Base-by-base conservation (phyloP, 441 rosid species). In the Populus tomentosa region DNA sequence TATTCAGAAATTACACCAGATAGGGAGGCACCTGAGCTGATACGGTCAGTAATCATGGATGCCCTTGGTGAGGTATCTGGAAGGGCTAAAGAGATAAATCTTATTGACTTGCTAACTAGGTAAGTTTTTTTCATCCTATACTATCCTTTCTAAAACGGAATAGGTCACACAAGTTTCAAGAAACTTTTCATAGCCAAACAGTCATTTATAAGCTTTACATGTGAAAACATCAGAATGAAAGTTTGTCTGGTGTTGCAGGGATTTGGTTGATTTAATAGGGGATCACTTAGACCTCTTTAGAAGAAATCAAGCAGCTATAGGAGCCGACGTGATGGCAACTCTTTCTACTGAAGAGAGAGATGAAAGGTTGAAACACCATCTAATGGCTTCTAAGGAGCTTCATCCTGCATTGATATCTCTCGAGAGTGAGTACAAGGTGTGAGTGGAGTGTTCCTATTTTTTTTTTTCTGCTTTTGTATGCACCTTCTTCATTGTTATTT, bases 381-480 rank as follows among this genome's bases (percentile, higher is more conserved):
- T 94, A 76, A 87, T 92, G 93, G 87, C 81, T 74, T 91, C 98
- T 32, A 90, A 89, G 83, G 97, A 92, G 81, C 98, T 97, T 74
- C 96, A 97, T 90, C 98, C 99, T 46, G 98, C 98, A 75, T 73
- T 94, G 73, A 67, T 90, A 33, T 91, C 99, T 80, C 88, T 93
- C 67, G 95, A 91, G 95, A 91, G 95, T 88, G 99, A 97, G 93
- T 93, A 94, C 94, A 94, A 94, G 99, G 99, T 97, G 90, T 84
- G 94, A 87, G 84, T 79, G 84, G 84, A 83, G 84, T 72, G 77
- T 86, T 88, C 79, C 79, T 46, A 75, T 72, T 1, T 38, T 38
- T 38, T 38, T 38, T 33, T 11, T 35, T 64, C 32, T 53, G 70
- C 46, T 80, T n/a, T 79, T 70, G 40, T 84, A 38, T 38, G 42